These are phyloP conservation scores for Quercus variabilis DNA, from an alignment of 306 rosid species.

Conservation along the genomic window DNA sequence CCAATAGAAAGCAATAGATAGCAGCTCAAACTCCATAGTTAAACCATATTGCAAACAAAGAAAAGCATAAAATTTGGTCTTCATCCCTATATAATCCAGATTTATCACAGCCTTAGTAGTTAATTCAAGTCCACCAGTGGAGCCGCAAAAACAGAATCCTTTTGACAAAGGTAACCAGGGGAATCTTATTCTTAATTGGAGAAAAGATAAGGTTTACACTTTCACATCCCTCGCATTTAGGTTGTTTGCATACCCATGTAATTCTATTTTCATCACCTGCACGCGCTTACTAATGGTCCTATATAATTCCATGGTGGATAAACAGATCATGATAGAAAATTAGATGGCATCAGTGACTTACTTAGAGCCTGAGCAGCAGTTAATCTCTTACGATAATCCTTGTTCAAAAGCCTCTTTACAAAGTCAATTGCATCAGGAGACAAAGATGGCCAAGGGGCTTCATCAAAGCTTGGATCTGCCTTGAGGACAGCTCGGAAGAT, in stretches of 20 bases:
- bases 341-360: slow-evolving; percentile 20
- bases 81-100: not conserved
- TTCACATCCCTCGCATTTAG: not conserved
- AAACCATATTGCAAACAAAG: not conserved
- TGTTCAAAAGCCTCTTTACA: slow-evolving; percentile 69
- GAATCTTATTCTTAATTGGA: not conserved
- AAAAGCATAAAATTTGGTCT: not conserved
- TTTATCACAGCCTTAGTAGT: not conserved
- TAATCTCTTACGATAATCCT: slow-evolving; percentile 67
- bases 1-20: not conserved
- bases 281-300: not conserved
- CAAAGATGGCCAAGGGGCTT: slow-evolving; percentile 86
- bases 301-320: not conserved
- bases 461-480: slow-evolving; percentile 81
- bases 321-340: not conserved
- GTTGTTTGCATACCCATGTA: not conserved
- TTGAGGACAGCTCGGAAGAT: slow-evolving; percentile 80
- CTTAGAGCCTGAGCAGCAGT: slow-evolving; percentile 86
- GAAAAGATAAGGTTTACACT: not conserved
- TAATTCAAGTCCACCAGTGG: not conserved
- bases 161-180: not conserved
- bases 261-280: not conserved
- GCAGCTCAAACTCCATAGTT: not conserved
- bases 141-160: not conserved
- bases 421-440: slow-evolving; percentile 71